phyloP scores from a whole-genome alignment of 257 asterid genomes.

The Buddleja alternifolia region DNA sequence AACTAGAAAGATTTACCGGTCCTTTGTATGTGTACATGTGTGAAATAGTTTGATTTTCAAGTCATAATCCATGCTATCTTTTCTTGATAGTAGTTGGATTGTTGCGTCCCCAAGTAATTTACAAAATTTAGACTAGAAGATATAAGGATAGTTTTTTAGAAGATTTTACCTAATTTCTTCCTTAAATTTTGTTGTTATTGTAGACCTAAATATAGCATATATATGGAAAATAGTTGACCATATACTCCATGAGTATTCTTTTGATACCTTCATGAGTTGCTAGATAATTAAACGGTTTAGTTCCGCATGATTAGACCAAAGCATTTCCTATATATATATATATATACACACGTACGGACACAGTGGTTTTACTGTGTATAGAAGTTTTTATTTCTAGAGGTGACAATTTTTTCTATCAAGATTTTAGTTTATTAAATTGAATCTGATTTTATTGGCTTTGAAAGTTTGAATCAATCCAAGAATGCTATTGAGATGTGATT shows the following conservation, averaged over 20 bases:
- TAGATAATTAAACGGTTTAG: not conserved
- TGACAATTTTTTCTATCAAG: no score
- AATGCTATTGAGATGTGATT: no score
- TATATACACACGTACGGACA: no score
- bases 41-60: not conserved
- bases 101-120: constrained; percentile 15
- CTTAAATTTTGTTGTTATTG: not conserved
- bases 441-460: no score
- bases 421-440: no score
- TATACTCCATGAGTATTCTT: not conserved
- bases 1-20: not conserved
- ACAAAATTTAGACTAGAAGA: constrained; percentile 18
- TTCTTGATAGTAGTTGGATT: not conserved
- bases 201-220: not conserved
- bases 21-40: not conserved
- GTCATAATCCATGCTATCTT: not conserved
- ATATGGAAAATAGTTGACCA: not conserved
- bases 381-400: no score
- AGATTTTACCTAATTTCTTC: constrained; percentile 6
- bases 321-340: not conserved
- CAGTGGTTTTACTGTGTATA: no score
- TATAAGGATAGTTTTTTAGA: not conserved
- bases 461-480: no score
- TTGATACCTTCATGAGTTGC: constrained; percentile 1
- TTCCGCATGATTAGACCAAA: not conserved